Conservation (phyloP, 1,284 basidiomycete species). For the Spongiforma sp. region DNA sequence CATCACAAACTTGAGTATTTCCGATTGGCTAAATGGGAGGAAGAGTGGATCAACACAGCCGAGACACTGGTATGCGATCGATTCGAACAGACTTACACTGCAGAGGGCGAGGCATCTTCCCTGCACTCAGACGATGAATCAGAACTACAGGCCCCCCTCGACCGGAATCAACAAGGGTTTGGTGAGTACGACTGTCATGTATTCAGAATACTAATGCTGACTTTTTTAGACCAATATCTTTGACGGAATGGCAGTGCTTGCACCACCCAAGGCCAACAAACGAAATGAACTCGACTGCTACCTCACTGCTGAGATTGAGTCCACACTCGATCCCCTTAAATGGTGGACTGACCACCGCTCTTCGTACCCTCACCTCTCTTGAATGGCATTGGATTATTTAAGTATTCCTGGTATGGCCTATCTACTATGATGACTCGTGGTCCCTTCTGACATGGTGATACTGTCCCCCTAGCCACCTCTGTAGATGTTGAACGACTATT, state of each 20-base stretch:
- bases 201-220: not conserved
- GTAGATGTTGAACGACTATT: not conserved
- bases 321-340: not conserved
- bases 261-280: conserved; percentile 1
- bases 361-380: not conserved
- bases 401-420: not conserved
- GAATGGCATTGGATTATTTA: not conserved
- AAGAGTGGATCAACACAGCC: not conserved
- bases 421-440: not conserved
- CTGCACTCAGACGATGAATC: not conserved
- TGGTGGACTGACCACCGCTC: not conserved
- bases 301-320: not conserved
- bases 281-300: not conserved
- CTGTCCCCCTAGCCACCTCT: not conserved
- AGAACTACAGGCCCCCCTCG: not conserved
- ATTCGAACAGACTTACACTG: not conserved
- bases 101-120: not conserved
- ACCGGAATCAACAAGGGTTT: not conserved
- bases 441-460: not conserved
- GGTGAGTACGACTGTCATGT: not conserved
- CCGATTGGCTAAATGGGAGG: not conserved
- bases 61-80: not conserved
- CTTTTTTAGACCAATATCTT: conserved; percentile 1
- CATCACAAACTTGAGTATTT: not conserved
- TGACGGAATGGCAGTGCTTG: not conserved